A percentile compares a stretch with the other conserved stretches of the same genome.
Evolutionary conservation across 805 yeast genomes (phyloP).

Genomic region (Kuraishia capsulata): DNA sequence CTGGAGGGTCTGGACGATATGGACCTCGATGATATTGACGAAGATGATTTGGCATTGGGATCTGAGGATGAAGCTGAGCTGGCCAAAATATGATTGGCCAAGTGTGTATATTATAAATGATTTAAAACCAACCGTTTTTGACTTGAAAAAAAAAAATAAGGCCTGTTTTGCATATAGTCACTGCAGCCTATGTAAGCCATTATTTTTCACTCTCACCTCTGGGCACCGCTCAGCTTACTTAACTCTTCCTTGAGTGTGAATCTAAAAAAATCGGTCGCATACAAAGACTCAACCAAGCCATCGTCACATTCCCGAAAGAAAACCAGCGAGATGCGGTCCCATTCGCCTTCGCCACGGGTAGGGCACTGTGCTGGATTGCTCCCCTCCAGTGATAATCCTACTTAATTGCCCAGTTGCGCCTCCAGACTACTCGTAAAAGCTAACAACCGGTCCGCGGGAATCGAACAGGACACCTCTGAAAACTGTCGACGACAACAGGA

Average conservation of each 20-base stretch:
- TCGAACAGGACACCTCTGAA: conserved; percentile 36
- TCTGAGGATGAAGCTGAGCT: conserved; percentile 11
- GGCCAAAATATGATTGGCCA: background rate
- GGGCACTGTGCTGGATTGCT: conserved; percentile 34
- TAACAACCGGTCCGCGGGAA: conserved; percentile 25
- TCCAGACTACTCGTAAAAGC: conserved; percentile 23
- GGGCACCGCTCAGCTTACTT: no score
- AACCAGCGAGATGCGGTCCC: conserved; percentile 28
- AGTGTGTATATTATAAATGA: background rate
- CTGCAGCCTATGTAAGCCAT: no score
- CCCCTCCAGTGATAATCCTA: conserved; percentile 30
- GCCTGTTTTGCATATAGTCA: no score
- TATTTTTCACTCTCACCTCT: no score
- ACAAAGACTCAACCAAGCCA: conserved; percentile 6
- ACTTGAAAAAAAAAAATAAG: conserved; percentile 1
- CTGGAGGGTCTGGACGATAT: conserved; percentile 14
- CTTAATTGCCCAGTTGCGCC: conserved; percentile 17
- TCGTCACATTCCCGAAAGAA: conserved; percentile 12
- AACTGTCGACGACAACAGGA: conserved; percentile 9
- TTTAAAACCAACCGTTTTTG: background rate
- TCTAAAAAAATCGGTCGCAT: conserved; percentile 9
- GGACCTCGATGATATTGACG: conserved; percentile 24
- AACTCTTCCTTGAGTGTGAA: no score
- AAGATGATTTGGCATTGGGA: conserved; percentile 5
- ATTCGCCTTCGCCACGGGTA: conserved; percentile 31